Base-by-base conservation (phyloP, 2,329 filamentous ascomycete species). In the Alternaria triticimaculans region DNA sequence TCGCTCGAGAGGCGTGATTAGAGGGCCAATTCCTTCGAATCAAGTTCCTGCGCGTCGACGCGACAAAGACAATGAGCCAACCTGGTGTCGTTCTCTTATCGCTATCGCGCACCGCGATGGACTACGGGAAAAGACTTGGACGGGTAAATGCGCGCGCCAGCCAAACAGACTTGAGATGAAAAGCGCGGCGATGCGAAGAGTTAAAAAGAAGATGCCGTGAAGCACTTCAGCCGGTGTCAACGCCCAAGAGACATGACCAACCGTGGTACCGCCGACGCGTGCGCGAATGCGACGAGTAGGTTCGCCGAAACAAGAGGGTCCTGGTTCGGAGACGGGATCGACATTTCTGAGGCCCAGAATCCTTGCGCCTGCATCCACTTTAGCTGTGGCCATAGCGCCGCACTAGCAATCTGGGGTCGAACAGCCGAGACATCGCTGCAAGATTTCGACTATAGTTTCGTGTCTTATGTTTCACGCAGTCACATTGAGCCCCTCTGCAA, bases 291-390 rank as follows among this genome's bases (percentile, higher is more conserved):
- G 53, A 65, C 59, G 57, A 64, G 65, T 64, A 70, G 60, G 62
- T 64, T 62, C 59, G 70, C 70, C 64, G 64, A 70, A 63, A 64
- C 66, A 59, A 59, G 63, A 70, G 60, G 56, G 63, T 65, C 68
- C 59, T 53, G 62, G 57, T 21, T 53, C 54, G 51, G 33, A 55
- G 46, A 51, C 66, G 63, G 57, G 70, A 73, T 73, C 71, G 62
- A 66, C 69, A 67, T 43, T n/a, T 41, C 59, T 58, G 54, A 45
- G 50, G 43, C 33, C 48, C 49, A 37, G 43, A 30, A 43, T 53
- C 58, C 62, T 54, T 62, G 66, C 63, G 30, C 28, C 30, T 59
- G 62, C 58, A 26, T 28, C 37, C 53, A 49, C 50, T 51, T 62
- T 66, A 62, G 55, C 43, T 49, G 44, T 63, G 65, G 67, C 37